Base-by-base conservation (phyloP, 106 monocot genomes). In the Cymbidium sinense region DNA sequence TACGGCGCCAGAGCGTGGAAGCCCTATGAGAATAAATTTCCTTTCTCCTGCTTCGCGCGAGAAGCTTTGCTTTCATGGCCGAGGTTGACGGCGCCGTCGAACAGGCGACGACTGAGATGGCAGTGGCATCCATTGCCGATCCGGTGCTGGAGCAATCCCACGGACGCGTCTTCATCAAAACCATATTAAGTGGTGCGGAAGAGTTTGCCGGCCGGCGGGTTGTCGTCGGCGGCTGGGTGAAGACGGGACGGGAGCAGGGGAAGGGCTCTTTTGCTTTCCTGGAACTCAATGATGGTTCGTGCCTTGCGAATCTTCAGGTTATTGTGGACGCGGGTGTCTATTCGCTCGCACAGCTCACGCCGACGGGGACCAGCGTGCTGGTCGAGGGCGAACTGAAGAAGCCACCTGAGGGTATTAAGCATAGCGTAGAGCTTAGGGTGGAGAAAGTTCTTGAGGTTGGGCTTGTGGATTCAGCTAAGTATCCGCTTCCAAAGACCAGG, bases 191-290 rank as follows among this genome's bases (percentile, higher is more conserved):
- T 50, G 79, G 28, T n/a, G 15, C 79, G 8, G 87, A 70, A 17
- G 85, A 64, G 17, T 76, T 81, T 58, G 86, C 79, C 27, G 96
- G 94, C 12, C 80, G 61, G 51, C 84, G 73, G 73, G 80, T 88
- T n/a, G 85, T 86, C 27, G 96, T 96, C 28, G 96, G 96, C 0
- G 96, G 96, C 7, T 94, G 93, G 96, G 96, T 96, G 33, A 91
- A 88, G 83, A 96, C 96, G 9, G 96, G 96, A 44, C 65, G 96
- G 17, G 94, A 96, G 85, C 96, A 96, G 52, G 96, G 96, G 43
- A 96, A 90, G 83, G 96, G 96, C 0, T 70, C 90, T 6, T 96
- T 96, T 83, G 96, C 96, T 18, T 96, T 96, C 82, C 84, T 96
- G 27, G 96, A 96, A 79, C 87, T 96, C 88, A 96, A 94, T 80